Conservation (phyloP, 225 moss, liverwort and hornwort species). For the Thuidium tamariscinum region DNA sequence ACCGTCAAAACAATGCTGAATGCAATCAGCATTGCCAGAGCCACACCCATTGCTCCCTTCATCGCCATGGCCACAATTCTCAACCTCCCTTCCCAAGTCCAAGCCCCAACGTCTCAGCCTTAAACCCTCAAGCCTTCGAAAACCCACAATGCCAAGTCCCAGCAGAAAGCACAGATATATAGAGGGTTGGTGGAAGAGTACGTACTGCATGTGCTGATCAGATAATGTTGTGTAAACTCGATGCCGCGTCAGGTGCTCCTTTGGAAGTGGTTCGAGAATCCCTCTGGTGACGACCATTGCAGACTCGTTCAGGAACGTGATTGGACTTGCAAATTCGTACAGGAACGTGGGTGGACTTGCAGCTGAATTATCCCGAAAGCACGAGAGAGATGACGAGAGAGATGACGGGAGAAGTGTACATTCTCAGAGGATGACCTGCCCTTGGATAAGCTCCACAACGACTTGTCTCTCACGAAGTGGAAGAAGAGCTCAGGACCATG, state of each 20-base stretch:
- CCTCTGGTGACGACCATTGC: neutral
- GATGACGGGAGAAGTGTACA: neutral
- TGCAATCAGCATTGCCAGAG: neutral
- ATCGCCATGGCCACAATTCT: neutral
- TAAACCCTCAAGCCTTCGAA: neutral
- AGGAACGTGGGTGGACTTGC: too few relatives aligned
- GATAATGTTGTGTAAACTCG: neutral
- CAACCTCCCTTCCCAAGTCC: neutral
- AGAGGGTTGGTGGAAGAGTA: too few relatives aligned
- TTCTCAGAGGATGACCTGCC: neutral
- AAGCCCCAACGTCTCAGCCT: too few relatives aligned
- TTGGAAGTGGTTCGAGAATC: neutral
- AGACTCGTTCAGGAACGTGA: neutral
- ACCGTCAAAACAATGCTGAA: neutral
- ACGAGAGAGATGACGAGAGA: neutral
- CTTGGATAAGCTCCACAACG: neutral
- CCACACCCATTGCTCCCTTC: neutral
- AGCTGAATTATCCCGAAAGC: neutral
- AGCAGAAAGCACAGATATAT: neutral
- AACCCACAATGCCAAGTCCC: neutral
- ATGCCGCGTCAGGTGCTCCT: neutral
- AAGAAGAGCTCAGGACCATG: too few relatives aligned
- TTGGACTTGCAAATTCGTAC: neutral
- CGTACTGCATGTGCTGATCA: neutral
- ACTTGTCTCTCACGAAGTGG: neutral